A percentile compares a stretch with the other conserved stretches of the same genome.
phyloP scores from a whole-genome alignment of 2,329 filamentous ascomycete species.

The Cladosporium velox region DNA sequence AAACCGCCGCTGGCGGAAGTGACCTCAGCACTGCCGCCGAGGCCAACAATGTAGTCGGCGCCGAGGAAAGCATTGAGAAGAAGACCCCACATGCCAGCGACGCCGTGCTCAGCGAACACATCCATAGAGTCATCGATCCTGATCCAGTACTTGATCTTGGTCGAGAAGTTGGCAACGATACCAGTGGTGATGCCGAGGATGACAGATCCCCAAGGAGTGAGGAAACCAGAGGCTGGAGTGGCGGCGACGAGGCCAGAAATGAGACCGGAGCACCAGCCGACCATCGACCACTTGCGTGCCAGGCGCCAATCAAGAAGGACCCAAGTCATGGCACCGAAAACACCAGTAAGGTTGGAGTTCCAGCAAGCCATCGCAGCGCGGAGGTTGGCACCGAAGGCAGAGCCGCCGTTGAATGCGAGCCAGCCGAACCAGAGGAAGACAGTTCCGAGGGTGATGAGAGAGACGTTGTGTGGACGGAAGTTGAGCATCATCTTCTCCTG shows the following conservation, averaged over 20 bases:
- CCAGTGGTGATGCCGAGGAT: constrained; percentile 63
- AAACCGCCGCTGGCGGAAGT: constrained; percentile 70
- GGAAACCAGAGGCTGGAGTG: constrained; percentile 78
- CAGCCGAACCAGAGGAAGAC: constrained; percentile 98
- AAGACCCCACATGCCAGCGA: constrained; percentile 81
- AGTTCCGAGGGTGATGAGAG: constrained; percentile 91
- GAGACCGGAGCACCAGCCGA: constrained; percentile 88
- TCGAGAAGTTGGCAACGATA: constrained; percentile 78
- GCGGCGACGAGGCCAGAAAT: constrained; percentile 88
- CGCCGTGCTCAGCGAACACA: constrained; percentile 85
- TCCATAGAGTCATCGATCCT: constrained; percentile 85
- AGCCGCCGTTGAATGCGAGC: constrained; percentile 98
- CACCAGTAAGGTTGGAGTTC: constrained; percentile 93
- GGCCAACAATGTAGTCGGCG: constrained; percentile 68
- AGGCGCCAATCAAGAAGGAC: constrained; percentile 93
- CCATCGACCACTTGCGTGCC: constrained; percentile 90
- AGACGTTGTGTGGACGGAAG: constrained; percentile 98
- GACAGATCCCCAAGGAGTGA: constrained; percentile 67
- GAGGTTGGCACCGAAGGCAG: constrained; percentile 73
- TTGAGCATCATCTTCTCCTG: constrained; percentile 99
- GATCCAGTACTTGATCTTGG: constrained; percentile 78
- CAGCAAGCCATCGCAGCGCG: constrained; percentile 95
- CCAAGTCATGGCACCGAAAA: constrained; percentile 91
- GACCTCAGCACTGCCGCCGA: constrained; percentile 62
- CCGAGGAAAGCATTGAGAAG: constrained; percentile 74